These are phyloP conservation scores for Boletus semigastroideus DNA, from an alignment of 1,284 basidiomycete species.

Conservation along the genomic window DNA sequence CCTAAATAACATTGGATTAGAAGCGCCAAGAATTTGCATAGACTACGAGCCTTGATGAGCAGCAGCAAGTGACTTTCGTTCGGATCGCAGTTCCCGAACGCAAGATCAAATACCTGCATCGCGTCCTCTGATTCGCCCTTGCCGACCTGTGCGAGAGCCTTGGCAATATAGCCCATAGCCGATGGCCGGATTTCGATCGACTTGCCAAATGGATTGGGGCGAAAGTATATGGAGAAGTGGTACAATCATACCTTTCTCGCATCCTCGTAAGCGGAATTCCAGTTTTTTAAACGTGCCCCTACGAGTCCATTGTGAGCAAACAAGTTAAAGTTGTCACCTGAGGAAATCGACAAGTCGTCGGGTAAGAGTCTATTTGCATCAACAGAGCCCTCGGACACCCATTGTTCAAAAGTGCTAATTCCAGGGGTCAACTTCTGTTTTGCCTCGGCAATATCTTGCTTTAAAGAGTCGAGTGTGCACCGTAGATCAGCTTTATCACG, in stretches of 20 bases:
- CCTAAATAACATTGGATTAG: background rate
- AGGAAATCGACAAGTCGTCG: background rate
- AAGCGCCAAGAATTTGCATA: too few relatives aligned
- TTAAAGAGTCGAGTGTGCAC: background rate
- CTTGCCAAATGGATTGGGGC: background rate
- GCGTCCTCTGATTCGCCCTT: background rate
- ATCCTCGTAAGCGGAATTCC: background rate
- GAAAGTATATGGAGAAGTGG: too few relatives aligned
- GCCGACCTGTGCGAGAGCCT: background rate
- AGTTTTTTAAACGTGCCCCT: background rate
- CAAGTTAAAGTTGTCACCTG: background rate
- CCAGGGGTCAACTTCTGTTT: background rate
- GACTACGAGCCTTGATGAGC: background rate
- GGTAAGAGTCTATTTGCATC: background rate
- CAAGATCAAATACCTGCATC: background rate
- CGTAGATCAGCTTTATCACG: background rate
- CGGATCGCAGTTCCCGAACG: background rate
- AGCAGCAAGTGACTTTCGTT: background rate
- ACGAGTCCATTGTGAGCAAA: background rate
- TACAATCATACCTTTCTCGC: slow-evolving; percentile 1
- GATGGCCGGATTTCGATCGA: background rate
- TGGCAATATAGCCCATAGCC: background rate
- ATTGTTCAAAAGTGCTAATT: background rate
- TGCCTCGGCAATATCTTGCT: background rate
- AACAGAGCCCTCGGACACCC: background rate